Evolutionary conservation across 495 filamentous ascomycete species (phyloP), one percentile per base, ranked within the genome.

Genomic region (Lophiostoma macrostomum): DNA sequence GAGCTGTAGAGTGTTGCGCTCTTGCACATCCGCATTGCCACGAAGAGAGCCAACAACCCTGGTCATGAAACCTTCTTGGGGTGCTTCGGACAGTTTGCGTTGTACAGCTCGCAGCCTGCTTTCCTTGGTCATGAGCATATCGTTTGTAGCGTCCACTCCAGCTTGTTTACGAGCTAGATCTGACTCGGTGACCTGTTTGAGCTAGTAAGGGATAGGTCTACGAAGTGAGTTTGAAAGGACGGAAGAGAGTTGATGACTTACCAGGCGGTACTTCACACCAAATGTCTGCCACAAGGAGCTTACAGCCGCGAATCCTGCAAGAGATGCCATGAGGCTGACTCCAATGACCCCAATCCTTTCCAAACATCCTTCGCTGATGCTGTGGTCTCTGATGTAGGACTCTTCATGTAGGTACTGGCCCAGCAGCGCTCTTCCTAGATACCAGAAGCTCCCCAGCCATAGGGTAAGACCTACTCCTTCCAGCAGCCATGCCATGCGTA

Each of bases 261-360:
- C 59, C 10, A 74, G 77, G 40, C 78, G 73, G 42, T 73, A 64
- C 41, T 78, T 78, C 19, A 77, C 78, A 12, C 79, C 79, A 67
- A 91, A 89, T 24, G 77, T 86, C 64, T 90, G 84, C 88, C 88
- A 91, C 22, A 87, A 80, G 7, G 83, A 82, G 37, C 82, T 86
- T 30, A 93, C 83, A 19, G 85, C 85, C 19, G 87, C 88, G 62
- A 91, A 93, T 10, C 88, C 88, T 16, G 87, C 85, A 27, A 93
- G 72, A 18, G 87, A 72, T 7, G 87, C 87, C 88, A 93, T 91
- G 27, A 89, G 71, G 43, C 81, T 84, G 25, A 91, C 86, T 11
- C 88, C 88, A 61, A 90, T 85, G 27, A 91, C 80, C 13, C 86
- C 87, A 14, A 93, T 81, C 29, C 87, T 72, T 66, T 88, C 86